Evolutionary conservation across 179 eudicot species (phyloP).

Genomic region (Drosera spatulata): DNA sequence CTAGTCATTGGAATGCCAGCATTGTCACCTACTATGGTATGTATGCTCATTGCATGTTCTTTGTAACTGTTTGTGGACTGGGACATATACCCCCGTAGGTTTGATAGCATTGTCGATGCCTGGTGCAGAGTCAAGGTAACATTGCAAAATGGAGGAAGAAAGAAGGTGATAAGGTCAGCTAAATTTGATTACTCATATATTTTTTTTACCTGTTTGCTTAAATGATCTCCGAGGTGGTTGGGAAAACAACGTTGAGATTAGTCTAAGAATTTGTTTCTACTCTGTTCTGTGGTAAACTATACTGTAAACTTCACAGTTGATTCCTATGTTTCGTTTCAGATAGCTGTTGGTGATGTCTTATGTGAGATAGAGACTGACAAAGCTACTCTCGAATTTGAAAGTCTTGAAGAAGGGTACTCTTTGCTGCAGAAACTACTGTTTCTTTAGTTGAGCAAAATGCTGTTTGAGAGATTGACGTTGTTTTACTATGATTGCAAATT

Average conservation of each 20-base stretch:
- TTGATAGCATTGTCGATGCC: neutral
- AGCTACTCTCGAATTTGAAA: slow-evolving; percentile 48
- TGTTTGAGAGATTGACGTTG: no score
- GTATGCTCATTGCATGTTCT: neutral
- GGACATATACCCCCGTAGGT: neutral
- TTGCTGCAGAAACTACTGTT: no score
- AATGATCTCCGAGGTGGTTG: neutral
- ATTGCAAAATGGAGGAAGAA: slow-evolving; percentile 70
- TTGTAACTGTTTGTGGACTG: neutral
- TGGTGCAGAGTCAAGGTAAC: slow-evolving; percentile 63
- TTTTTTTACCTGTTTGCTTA: neutral
- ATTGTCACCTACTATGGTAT: slow-evolving; percentile 77
- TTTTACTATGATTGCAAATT: no score
- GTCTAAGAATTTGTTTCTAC: no score
- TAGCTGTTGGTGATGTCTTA: slow-evolving; percentile 59
- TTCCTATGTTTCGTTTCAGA: slow-evolving; percentile 25
- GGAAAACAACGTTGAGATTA: neutral
- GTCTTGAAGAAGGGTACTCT: slow-evolving; percentile 72
- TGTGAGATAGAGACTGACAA: slow-evolving; percentile 35
- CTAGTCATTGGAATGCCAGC: slow-evolving; percentile 66
- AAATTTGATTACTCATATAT: neutral
- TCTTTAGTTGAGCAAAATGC: no score
- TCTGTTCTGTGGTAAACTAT: neutral
- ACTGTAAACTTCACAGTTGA: slow-evolving; percentile 1
- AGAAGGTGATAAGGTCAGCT: slow-evolving; percentile 77